Percentiles rank a stretch among this genome's conserved stretches.
phyloP scores from a whole-genome alignment of 1,284 basidiomycete species.

The Rhodotorula glutinis region DNA sequence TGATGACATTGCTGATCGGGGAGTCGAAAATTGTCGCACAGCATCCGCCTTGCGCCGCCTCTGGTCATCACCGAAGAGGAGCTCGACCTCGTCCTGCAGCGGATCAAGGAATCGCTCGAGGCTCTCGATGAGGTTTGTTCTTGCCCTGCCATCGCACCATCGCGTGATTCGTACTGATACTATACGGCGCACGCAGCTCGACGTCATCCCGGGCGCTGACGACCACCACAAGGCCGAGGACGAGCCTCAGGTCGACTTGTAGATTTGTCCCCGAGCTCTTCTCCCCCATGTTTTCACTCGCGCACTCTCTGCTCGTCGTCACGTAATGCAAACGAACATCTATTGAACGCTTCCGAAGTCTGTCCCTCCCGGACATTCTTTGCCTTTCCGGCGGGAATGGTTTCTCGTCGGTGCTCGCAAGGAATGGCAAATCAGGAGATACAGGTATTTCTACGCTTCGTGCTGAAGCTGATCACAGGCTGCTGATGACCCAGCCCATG shows the following conservation, averaged over 20 bases:
- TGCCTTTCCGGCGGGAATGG: too few relatives aligned
- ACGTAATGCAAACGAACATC: too few relatives aligned
- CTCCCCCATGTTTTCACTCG: too few relatives aligned
- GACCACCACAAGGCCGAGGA: constrained; percentile 32
- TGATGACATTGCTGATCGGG: not conserved
- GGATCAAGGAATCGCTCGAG: constrained; percentile 71
- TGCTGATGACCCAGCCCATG: constrained; percentile 29
- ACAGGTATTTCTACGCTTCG: too few relatives aligned
- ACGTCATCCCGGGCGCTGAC: constrained; percentile 27
- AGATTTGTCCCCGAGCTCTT: not conserved
- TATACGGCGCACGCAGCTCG: constrained; percentile 6
- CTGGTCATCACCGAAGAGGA: constrained; percentile 87
- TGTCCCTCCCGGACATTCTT: too few relatives aligned
- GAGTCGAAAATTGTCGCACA: constrained; percentile 46
- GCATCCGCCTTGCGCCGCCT: constrained; percentile 92
- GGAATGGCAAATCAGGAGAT: too few relatives aligned
- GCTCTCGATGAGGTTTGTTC: constrained; percentile 73
- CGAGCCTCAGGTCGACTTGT: constrained; percentile 26
- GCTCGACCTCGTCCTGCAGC: constrained; percentile 66
- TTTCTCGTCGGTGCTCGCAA: too few relatives aligned
- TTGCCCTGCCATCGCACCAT: too few relatives aligned
- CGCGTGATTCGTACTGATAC: not conserved
- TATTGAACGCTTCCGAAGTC: too few relatives aligned
- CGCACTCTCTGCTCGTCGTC: too few relatives aligned
- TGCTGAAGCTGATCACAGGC: constrained; percentile 6